phyloP scores from a whole-genome alignment of 257 asterid genomes.

The Fraxinus quadrangulata region DNA sequence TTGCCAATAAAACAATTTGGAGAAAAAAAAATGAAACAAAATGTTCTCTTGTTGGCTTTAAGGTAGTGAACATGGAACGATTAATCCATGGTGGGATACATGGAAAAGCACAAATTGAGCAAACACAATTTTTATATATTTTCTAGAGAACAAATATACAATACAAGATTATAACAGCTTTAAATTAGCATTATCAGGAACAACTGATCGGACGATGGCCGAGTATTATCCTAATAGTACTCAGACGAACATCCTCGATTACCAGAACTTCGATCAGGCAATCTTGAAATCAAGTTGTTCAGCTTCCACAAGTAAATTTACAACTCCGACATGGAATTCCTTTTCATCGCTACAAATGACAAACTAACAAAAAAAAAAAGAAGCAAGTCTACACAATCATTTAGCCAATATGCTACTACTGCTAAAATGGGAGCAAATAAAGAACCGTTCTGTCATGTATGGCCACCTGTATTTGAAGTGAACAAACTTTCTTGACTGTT shows the following conservation, averaged over 20 bases:
- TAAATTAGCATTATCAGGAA: constrained; percentile 34
- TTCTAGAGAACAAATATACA: constrained; percentile 32
- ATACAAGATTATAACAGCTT: constrained; percentile 45
- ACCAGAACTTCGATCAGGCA: constrained; percentile 18
- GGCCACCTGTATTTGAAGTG: constrained; percentile 35
- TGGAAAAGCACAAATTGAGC: not conserved
- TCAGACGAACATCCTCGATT: constrained; percentile 16
- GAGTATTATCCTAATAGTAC: constrained; percentile 20
- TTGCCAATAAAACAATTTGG: constrained; percentile 34
- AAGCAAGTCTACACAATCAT: constrained; percentile 44
- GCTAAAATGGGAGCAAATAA: constrained; percentile 20
- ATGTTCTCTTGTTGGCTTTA: constrained; percentile 33
- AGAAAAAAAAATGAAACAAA: not conserved
- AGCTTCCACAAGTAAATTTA: constrained; percentile 9
- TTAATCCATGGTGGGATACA: constrained; percentile 33
- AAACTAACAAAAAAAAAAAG: constrained; percentile 32
- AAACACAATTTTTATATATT: constrained; percentile 36
- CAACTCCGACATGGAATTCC: constrained; percentile 29
- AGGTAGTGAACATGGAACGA: constrained; percentile 21
- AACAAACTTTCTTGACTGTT: constrained; percentile 7
- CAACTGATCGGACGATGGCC: constrained; percentile 12
- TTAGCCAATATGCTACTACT: constrained; percentile 45
- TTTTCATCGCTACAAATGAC: constrained; percentile 31
- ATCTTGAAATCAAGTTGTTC: constrained; percentile 25
- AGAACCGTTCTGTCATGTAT: constrained; percentile 14